Evolutionary conservation across 345 rosid genomes (phyloP), one percentile per base, ranked within the genome.

Genomic region (Hirschfeldia incana): DNA sequence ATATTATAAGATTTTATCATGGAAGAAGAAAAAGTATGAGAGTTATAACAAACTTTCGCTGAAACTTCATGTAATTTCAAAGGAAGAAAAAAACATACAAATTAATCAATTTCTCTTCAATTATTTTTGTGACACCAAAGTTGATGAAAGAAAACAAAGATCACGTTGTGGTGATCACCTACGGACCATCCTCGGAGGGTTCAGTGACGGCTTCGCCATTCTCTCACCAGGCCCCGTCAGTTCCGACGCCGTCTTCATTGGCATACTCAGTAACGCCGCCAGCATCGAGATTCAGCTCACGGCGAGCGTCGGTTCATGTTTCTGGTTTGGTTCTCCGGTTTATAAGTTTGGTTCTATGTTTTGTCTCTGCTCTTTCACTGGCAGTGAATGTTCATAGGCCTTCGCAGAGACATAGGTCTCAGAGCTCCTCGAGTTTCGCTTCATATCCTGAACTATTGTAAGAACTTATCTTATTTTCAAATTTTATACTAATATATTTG

Each of bases 241-340:
- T 84, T 88, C 77, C 90, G 82, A n/a, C 78, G 7, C 94, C 97
- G 58, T 88, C 95, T 1, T 88, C 89, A 0, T 90, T 87, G 84
- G 82, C 90, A 11, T 77, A 87, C 77, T 85, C 92, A 0, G 80
- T 67, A 4, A 73, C 86, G 65, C 85, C 95, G 6, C 21, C 84
- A 49, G 32, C 67, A n/a, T 78, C 81, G 13, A 74, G 83, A 16
- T 69, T 80, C 12, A 80, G 79, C 49, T 63, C 79, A 51, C 66
- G 85, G 74, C 71, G 75, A 74, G n/a, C 85, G 9, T 77, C 85
- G 12, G 49, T 84, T 58, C 82, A 84, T 62, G 57, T 69, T 13
- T 34, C 62, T 6, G 64, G 13, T 75, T 86, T 90, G 60, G 59
- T 82, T 73, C 89, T 93, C 57, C 86, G 94, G 58, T 85, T 84